These are phyloP conservation scores for Nannochloropsis granulata DNA, from an alignment of 108 stramenopile genomes.

Conservation along the genomic window DNA sequence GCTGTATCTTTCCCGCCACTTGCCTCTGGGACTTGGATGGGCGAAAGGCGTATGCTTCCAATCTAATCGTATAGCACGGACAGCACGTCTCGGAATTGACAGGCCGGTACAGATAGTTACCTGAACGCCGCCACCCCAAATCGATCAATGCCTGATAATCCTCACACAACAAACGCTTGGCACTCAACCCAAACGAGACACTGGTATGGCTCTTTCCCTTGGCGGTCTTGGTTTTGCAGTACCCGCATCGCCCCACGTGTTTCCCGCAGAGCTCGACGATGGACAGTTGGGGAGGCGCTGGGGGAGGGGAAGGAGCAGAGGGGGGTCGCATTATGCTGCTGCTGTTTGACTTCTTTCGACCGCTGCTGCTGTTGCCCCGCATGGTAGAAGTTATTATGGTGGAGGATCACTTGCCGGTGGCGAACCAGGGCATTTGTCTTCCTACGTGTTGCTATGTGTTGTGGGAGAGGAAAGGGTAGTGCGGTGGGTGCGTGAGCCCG, in stretches of 20 bases:
- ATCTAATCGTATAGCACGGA: constrained; percentile 39
- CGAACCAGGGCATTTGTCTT: too few relatives aligned
- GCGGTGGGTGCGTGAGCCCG: too few relatives aligned
- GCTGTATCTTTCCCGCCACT: constrained; percentile 12
- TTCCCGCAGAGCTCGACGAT: not conserved
- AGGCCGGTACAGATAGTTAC: constrained; percentile 38
- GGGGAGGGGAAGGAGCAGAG: too few relatives aligned
- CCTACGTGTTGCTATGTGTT: too few relatives aligned
- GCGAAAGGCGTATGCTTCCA: constrained; percentile 11
- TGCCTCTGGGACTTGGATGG: constrained; percentile 29
- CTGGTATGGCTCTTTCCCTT: not conserved
- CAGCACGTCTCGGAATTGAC: constrained; percentile 40
- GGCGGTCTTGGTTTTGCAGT: not conserved
- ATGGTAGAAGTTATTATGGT: too few relatives aligned
- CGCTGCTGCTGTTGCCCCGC: too few relatives aligned
- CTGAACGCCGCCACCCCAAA: constrained; percentile 31
- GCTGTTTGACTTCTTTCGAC: too few relatives aligned
- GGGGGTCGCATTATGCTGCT: too few relatives aligned
- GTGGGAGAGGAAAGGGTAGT: too few relatives aligned
- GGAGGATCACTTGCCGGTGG: too few relatives aligned
- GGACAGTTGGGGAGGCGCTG: not conserved
- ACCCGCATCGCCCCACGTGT: not conserved
- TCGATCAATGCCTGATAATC: constrained; percentile 40
- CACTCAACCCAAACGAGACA: constrained; percentile 22
- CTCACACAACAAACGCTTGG: constrained; percentile 18